phyloP scores from a whole-genome alignment of 306 rosid species.

The Cyamopsis tetragonoloba region DNA sequence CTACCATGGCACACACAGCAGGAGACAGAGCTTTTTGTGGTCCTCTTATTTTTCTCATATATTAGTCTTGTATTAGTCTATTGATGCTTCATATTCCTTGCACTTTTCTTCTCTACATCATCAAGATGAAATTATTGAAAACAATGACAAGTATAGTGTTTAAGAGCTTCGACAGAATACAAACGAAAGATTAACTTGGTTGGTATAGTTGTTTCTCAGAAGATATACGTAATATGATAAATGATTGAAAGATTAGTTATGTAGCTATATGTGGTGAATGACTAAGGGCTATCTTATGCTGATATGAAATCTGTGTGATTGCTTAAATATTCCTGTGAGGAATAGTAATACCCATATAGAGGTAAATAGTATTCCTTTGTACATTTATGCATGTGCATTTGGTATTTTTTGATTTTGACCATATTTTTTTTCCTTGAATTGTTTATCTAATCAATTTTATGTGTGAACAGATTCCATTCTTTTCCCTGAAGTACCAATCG shows the following conservation, averaged over 20 bases:
- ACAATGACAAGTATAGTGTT: neutral
- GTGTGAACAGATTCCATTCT: conserved; percentile 88
- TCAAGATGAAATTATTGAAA: neutral
- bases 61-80: neutral
- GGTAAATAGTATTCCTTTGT: conserved; percentile 7
- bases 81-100: neutral
- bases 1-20: neutral
- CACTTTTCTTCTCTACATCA: neutral
- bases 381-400: neutral
- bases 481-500: conserved; percentile 94
- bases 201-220: conserved; percentile 3
- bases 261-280: neutral
- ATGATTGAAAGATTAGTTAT: neutral
- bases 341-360: neutral
- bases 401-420: neutral
- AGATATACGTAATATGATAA: neutral
- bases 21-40: neutral
- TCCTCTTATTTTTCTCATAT: neutral
- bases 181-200: conserved; percentile 18
- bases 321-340: neutral
- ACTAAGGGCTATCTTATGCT: neutral
- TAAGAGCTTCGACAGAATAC: neutral
- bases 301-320: neutral
- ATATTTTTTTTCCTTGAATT: conserved; percentile 14
- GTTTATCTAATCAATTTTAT: conserved; percentile 26